A percentile compares a stretch with the other conserved stretches of the same genome.
Evolutionary conservation across 2,329 filamentous ascomycete species (phyloP).

Genomic region (Trichoderma brevicompactum): DNA sequence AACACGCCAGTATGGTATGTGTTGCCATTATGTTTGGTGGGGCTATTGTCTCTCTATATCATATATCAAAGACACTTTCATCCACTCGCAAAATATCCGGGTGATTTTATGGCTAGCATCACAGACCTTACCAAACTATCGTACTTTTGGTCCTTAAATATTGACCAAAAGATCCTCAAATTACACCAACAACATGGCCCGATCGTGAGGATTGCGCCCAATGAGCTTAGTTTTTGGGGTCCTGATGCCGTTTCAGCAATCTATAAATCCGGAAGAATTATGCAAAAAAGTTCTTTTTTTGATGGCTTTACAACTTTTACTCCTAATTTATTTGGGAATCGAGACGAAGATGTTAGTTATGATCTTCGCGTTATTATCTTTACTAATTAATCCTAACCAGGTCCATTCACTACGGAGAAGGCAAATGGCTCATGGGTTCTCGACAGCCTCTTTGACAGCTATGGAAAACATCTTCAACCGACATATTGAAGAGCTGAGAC

Average conservation of each 20-base stretch:
- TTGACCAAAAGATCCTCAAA: background rate
- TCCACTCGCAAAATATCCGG: background rate
- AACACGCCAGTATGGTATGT: background rate
- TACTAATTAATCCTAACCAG: background rate
- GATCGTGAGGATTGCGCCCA: background rate
- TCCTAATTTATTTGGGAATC: background rate
- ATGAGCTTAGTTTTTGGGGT: slow-evolving; percentile 2
- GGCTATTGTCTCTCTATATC: background rate
- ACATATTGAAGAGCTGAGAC: background rate
- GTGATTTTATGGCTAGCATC: background rate
- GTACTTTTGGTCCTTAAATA: background rate
- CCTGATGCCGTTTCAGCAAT: background rate
- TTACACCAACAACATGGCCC: background rate
- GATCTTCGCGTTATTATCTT: no score
- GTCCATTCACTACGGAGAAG: background rate
- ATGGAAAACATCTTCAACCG: background rate
- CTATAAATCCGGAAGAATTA: background rate
- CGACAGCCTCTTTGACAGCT: background rate
- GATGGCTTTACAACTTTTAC: background rate
- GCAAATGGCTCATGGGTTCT: background rate
- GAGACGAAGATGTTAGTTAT: background rate
- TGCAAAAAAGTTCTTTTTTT: background rate
- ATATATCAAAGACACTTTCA: slow-evolving; percentile 4
- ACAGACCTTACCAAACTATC: background rate
- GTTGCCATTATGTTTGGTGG: background rate